Conservation (phyloP, 345 rosid genomes). For the Dipteronia dyeriana region DNA sequence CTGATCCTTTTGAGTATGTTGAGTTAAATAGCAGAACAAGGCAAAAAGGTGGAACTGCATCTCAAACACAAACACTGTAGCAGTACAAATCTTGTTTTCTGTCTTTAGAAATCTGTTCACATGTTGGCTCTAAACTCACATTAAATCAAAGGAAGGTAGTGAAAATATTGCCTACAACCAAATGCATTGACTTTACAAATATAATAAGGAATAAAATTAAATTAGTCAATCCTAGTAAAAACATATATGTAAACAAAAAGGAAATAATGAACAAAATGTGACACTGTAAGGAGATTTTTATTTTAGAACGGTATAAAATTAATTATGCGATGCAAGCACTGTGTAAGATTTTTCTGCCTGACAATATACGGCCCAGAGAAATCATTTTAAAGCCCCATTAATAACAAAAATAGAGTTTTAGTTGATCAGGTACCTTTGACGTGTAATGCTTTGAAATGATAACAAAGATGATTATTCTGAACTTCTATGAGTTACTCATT, state of each 20-base stretch:
- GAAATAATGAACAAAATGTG: neutral
- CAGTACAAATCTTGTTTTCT: no score
- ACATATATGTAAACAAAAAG: neutral
- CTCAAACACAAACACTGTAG: no score
- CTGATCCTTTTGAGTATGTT: no score
- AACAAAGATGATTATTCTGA: neutral
- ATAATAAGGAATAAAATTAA: no score
- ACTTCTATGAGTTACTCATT: constrained; percentile 26
- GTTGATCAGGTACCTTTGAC: neutral
- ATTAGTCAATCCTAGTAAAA: no score
- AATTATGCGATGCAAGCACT: neutral
- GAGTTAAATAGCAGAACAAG: no score
- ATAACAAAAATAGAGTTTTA: neutral
- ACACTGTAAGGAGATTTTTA: neutral
- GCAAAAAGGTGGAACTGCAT: no score
- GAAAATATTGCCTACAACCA: no score
- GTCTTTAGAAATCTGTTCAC: no score
- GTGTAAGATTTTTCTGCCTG: neutral
- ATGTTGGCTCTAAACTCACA: no score
- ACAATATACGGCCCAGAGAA: neutral
- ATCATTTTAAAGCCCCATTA: neutral
- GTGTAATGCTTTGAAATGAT: neutral
- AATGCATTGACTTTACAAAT: no score
- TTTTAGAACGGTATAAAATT: neutral
- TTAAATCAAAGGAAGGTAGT: no score